phyloP scores from a whole-genome alignment of 2,329 filamentous ascomycete genomes.

The Lachnellula occidentalis region DNA sequence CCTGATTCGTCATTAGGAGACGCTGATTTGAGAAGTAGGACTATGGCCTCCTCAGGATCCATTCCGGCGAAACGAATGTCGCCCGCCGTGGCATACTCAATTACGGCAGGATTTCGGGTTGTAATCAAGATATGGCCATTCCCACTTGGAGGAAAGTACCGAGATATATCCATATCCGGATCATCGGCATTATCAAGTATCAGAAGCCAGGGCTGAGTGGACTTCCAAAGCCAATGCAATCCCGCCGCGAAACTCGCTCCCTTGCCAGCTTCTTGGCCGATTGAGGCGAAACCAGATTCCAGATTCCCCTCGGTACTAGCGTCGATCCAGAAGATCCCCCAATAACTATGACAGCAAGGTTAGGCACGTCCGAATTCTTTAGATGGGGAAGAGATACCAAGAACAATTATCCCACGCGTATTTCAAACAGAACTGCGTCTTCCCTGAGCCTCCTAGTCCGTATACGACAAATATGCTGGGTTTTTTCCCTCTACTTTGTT shows the following conservation, averaged over 20 bases:
- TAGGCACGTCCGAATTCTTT: background rate
- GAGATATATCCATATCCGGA: slow-evolving; percentile 21
- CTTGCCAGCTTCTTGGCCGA: background rate
- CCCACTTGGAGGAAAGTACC: slow-evolving; percentile 27
- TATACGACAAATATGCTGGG: slow-evolving; percentile 16
- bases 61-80: slow-evolving; percentile 18
- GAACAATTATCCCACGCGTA: slow-evolving; percentile 6
- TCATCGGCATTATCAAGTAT: slow-evolving; percentile 40
- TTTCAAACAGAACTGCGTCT: slow-evolving; percentile 23
- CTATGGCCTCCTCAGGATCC: slow-evolving; percentile 24
- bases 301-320: slow-evolving; percentile 2
- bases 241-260: background rate
- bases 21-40: slow-evolving; percentile 22
- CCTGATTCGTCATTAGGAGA: no score
- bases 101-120: slow-evolving; percentile 28
- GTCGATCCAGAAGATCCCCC: slow-evolving; percentile 19
- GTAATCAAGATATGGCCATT: slow-evolving; percentile 34
- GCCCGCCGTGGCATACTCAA: background rate
- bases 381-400: slow-evolving; percentile 3
- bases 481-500: background rate
- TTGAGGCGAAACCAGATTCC: slow-evolving; percentile 2
- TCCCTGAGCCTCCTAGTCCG: slow-evolving; percentile 29
- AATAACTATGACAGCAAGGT: slow-evolving; percentile 11
- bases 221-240: slow-evolving; percentile 11
- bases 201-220: slow-evolving; percentile 29